Conservation (phyloP, 768 basidiomycete genomes). For the Kondoa malvinella region DNA sequence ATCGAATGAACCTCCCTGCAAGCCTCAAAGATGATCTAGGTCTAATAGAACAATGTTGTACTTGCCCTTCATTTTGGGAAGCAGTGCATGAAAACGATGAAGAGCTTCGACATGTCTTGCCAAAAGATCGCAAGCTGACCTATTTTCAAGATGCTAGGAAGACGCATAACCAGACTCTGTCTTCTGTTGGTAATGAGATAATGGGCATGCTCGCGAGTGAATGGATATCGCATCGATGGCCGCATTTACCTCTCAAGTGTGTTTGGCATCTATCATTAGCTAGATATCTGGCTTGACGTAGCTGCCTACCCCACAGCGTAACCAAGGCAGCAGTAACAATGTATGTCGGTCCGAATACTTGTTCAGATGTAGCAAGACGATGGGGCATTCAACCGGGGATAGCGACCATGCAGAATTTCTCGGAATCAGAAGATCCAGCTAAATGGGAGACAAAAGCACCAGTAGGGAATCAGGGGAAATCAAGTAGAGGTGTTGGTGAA, state of each 20-base stretch:
- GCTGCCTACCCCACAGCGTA: too few species aligned
- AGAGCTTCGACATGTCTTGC: neutral
- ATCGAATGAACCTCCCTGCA: conserved; percentile 9
- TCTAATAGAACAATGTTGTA: conserved; percentile 15
- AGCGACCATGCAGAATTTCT: conserved; percentile 18
- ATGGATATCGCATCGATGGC: conserved; percentile 60
- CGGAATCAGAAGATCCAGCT: neutral
- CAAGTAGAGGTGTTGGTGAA: conserved; percentile 22
- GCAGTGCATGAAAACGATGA: conserved; percentile 11
- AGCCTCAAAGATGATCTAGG: neutral
- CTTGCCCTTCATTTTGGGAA: conserved; percentile 15
- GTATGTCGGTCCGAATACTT: conserved; percentile 70
- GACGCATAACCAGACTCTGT: conserved; percentile 55
- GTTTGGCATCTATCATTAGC: neutral
- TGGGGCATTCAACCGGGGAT: conserved; percentile 26
- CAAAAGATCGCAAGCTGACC: conserved; percentile 1
- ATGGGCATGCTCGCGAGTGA: conserved; percentile 82
- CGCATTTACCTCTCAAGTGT: conserved; percentile 61
- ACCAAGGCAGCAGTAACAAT: conserved; percentile 80
- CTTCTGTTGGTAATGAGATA: conserved; percentile 63
- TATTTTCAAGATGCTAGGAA: conserved; percentile 12
- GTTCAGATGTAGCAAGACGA: conserved; percentile 60
- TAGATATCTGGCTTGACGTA: too few species aligned
- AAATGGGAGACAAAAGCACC: conserved; percentile 7
- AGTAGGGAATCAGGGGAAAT: conserved; percentile 21